Evolutionary conservation across 768 basidiomycete species (phyloP), one percentile per base, ranked within the genome.

Genomic region (Rhizopogon vulgaris): DNA sequence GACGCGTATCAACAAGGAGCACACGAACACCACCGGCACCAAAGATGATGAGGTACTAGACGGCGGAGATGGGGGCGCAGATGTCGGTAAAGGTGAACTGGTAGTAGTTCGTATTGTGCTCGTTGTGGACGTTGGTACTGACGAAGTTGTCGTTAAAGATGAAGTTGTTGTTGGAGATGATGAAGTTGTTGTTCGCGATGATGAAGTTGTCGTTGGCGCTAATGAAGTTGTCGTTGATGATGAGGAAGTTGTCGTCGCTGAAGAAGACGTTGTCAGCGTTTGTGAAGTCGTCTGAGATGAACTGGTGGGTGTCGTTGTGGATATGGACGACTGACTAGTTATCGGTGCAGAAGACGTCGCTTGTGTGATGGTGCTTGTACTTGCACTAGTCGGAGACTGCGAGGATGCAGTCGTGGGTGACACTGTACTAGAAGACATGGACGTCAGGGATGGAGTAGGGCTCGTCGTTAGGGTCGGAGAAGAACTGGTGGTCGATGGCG

Each of bases 241-340:
- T 0, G 56, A 7, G 38, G 60, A 48, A 51, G 59, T 62, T 18
- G 32, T 48, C 15, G 49, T 34, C 11, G 4, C 5, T 50, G 62
- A 39, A 15, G 66, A 49, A 22, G 60, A 48, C 22, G 56, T 42
- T 22, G 50, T 40, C 37, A 27, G 48, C 15, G 38, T 32, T 14
- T 50, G 10, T 1, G 55, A 30, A 39, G 52, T 22, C 17, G 17
- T 38, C 25, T 18, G 38, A 5, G 47, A 45, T 27, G 53, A 52
- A 22, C 43, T 52, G 11, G 55, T 47, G 4, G 43, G 46, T 17
- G 60, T 52, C 24, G 61, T 53, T 25, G 63, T 50, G 38, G 51
- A 28, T 18, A 65, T 51, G 8, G 68, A 60, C 11, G 53, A 53
- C 25, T 58, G 53, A 22, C 59, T 48, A 46, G 58, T 59, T n/a